Evolutionary conservation across 169 alveolate genomes (phyloP).

Genomic region (Miamiensis avidus): DNA sequence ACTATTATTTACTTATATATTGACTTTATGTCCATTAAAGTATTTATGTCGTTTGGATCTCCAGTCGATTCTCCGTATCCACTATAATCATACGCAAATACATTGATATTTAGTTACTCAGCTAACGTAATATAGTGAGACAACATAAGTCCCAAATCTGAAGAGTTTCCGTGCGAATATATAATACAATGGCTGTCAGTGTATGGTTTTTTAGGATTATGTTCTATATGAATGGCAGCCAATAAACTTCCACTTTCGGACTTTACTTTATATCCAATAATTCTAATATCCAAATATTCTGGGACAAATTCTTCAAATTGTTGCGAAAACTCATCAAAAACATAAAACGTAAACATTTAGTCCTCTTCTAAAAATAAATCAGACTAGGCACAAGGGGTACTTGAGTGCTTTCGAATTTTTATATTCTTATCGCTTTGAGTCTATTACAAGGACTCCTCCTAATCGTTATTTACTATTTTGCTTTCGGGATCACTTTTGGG

Average conservation of each 20-base stretch:
- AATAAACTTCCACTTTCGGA: background rate
- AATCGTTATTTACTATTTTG: too few species aligned
- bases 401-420: too few species aligned
- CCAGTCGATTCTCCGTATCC: slow-evolving; percentile 92
- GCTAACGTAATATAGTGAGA: slow-evolving; percentile 57
- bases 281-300: background rate
- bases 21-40: slow-evolving; percentile 68
- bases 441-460: too few species aligned
- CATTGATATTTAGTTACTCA: slow-evolving; percentile 58
- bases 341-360: too few species aligned
- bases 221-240: background rate
- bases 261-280: background rate
- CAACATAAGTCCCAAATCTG: slow-evolving; percentile 87
- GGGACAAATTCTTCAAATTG: background rate
- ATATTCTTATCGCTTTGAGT: too few species aligned
- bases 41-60: slow-evolving; percentile 66
- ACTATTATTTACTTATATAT: slow-evolving; percentile 67
- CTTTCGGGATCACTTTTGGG: too few species aligned
- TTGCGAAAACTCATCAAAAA: background rate
- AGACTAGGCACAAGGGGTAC: too few species aligned
- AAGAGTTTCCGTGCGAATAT: slow-evolving; percentile 90
- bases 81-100: slow-evolving; percentile 89
- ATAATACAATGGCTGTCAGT: slow-evolving; percentile 37
- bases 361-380: too few species aligned
- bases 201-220: too few species aligned